Percentiles rank a stretch among this genome's conserved stretches.
Conservation (phyloP, 768 basidiomycete genomes). For the Boletus sp. region DNA sequence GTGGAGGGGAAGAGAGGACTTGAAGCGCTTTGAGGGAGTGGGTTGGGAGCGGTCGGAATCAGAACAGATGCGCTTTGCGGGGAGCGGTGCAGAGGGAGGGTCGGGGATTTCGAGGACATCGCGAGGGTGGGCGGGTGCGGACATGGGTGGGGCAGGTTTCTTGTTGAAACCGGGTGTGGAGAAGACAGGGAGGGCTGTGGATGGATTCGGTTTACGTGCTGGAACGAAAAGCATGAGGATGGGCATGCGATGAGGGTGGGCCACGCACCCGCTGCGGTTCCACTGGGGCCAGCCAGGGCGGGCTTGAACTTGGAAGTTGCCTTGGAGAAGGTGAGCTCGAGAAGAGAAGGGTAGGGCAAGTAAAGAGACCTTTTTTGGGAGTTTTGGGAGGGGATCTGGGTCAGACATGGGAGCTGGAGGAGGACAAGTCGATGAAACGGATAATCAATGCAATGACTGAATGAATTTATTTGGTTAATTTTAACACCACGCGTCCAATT, state of each 20-base stretch:
- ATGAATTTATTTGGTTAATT: no score
- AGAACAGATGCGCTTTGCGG: constrained; percentile 32
- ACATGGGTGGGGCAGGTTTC: constrained; percentile 5
- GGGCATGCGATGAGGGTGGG: neutral
- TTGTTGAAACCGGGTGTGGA: constrained; percentile 45
- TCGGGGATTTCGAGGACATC: constrained; percentile 17
- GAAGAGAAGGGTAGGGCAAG: no score
- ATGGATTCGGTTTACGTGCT: constrained; percentile 25
- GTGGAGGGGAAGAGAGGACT: constrained; percentile 15
- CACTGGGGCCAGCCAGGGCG: constrained; percentile 19
- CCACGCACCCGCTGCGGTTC: constrained; percentile 11
- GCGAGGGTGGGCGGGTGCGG: constrained; percentile 2
- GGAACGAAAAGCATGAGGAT: constrained; percentile 6
- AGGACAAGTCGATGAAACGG: constrained; percentile 5
- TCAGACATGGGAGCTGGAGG: constrained; percentile 5
- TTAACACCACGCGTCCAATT: constrained; percentile 7
- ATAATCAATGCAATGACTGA: neutral
- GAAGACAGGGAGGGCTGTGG: constrained; percentile 35
- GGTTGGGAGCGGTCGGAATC: constrained; percentile 12
- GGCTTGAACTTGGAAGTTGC: constrained; percentile 46
- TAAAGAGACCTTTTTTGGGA: constrained; percentile 9
- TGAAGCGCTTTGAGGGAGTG: constrained; percentile 32
- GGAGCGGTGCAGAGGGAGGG: constrained; percentile 13
- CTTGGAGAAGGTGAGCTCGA: neutral
- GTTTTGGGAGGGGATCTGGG: neutral